phyloP scores from a whole-genome alignment of 2,329 filamentous ascomycete species.

The Cercospora zeina region DNA sequence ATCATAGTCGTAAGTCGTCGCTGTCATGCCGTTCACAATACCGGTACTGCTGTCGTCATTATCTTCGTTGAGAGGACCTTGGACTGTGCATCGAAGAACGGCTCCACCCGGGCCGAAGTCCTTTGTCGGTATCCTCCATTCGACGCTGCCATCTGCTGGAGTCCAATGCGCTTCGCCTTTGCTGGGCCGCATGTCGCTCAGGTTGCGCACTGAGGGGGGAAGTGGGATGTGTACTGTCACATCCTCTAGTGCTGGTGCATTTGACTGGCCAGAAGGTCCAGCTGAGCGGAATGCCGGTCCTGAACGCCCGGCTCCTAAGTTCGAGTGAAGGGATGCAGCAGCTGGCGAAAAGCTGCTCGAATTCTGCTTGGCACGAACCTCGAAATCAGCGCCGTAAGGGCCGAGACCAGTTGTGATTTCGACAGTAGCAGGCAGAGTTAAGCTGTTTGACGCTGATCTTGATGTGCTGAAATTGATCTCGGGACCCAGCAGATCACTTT shows the following conservation, averaged over 20 bases:
- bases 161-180: slow-evolving; percentile 82
- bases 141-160: slow-evolving; percentile 68
- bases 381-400: slow-evolving; percentile 75
- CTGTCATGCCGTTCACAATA: slow-evolving; percentile 43
- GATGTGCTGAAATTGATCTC: slow-evolving; percentile 44
- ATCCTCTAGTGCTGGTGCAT: slow-evolving; percentile 63
- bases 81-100: slow-evolving; percentile 75
- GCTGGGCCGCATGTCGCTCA: slow-evolving; percentile 77
- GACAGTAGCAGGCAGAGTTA: slow-evolving; percentile 79
- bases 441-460: slow-evolving; percentile 37
- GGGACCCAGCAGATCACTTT: slow-evolving; percentile 82
- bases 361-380: slow-evolving; percentile 69
- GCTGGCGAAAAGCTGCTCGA: slow-evolving; percentile 30
- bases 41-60: slow-evolving; percentile 46
- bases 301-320: slow-evolving; percentile 29
- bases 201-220: slow-evolving; percentile 74
- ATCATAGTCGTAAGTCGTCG: slow-evolving; percentile 46
- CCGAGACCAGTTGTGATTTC: slow-evolving; percentile 82
- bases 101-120: slow-evolving; percentile 61
- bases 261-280: slow-evolving; percentile 32
- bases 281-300: slow-evolving; percentile 29
- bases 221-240: slow-evolving; percentile 76
- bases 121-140: slow-evolving; percentile 81
- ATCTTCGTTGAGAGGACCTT: slow-evolving; percentile 59
- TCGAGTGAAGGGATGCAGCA: slow-evolving; percentile 36